phyloP scores from a whole-genome alignment of 2,329 filamentous ascomycete species.

The Bretziella fagacearum region DNA sequence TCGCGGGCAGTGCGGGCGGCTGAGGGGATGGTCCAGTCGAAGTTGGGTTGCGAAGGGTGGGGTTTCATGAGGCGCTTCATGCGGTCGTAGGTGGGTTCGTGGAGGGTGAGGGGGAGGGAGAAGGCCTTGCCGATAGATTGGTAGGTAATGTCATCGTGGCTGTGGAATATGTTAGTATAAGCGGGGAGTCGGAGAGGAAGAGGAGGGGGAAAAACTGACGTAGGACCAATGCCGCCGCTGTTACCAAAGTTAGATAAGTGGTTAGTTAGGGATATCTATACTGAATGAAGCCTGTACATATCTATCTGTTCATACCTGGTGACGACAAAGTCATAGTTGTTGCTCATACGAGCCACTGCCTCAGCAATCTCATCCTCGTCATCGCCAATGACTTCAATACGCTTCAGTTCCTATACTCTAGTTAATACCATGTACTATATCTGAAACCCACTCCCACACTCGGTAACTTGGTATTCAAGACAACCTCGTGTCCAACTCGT shows the following conservation, averaged over 20 bases:
- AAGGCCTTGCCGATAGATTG: constrained; percentile 86
- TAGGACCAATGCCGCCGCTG: constrained; percentile 84
- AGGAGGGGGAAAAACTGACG: constrained; percentile 37
- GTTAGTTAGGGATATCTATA: background rate
- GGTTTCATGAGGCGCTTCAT: constrained; percentile 72
- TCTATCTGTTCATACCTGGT: constrained; percentile 38
- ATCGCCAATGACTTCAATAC: constrained; percentile 85
- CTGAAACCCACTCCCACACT: too few relatives aligned
- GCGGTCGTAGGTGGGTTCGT: constrained; percentile 57
- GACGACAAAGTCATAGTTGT: constrained; percentile 82
- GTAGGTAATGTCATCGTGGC: constrained; percentile 97
- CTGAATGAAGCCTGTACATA: background rate
- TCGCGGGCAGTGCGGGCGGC: constrained; percentile 64
- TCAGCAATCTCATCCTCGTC: constrained; percentile 84
- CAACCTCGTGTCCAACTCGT: too few relatives aligned
- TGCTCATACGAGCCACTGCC: constrained; percentile 71
- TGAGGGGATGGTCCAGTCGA: constrained; percentile 73
- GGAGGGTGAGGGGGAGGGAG: constrained; percentile 54
- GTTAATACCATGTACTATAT: background rate
- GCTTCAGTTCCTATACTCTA: constrained; percentile 45
- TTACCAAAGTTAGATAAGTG: constrained; percentile 10
- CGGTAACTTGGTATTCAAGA: too few relatives aligned
- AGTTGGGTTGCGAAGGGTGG: constrained; percentile 53
- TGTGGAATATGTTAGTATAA: constrained; percentile 21
- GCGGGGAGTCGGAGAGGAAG: background rate